A percentile compares a stretch with the other conserved stretches of the same genome.
Conservation (phyloP, 257 asterid genomes). For the Misopates orontium region DNA sequence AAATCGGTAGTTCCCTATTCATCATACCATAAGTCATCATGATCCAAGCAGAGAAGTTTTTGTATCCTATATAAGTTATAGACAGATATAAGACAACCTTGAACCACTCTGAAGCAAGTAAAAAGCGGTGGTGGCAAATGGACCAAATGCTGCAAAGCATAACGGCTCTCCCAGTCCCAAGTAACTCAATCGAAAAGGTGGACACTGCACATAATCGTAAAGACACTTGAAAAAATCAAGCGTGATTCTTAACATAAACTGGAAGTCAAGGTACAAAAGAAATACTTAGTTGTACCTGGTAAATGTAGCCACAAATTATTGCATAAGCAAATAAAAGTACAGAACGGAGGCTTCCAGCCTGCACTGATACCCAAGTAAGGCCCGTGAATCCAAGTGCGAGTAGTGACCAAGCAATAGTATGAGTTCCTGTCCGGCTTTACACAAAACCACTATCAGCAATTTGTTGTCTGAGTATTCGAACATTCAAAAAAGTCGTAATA, state of each 20-base stretch:
- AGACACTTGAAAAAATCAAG: not conserved
- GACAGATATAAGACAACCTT: constrained; percentile 40
- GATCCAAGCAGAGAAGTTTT: constrained; percentile 5
- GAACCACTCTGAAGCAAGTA: constrained; percentile 75
- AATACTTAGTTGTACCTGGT: constrained; percentile 55
- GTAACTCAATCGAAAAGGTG: constrained; percentile 89
- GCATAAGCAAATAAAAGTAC: constrained; percentile 57
- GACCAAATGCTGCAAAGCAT: constrained; percentile 95
- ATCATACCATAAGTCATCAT: constrained; percentile 22
- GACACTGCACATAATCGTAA: constrained; percentile 53
- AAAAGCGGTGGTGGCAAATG: constrained; percentile 85
- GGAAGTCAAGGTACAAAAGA: not conserved
- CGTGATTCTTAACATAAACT: not conserved
- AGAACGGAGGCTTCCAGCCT: constrained; percentile 61
- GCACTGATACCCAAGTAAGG: constrained; percentile 58
- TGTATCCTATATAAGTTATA: constrained; percentile 1
- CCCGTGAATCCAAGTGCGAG: constrained; percentile 77
- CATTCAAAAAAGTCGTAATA: not conserved
- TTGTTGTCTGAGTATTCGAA: constrained; percentile 11
- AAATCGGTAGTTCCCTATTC: constrained; percentile 55
- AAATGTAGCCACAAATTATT: constrained; percentile 74
- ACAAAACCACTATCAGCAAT: constrained; percentile 23
- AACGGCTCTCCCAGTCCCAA: constrained; percentile 88
- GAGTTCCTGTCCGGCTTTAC: constrained; percentile 77
- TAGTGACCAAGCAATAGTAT: constrained; percentile 53